Base-by-base conservation (phyloP, 768 basidiomycete species). In the Amyloporia xantha region DNA sequence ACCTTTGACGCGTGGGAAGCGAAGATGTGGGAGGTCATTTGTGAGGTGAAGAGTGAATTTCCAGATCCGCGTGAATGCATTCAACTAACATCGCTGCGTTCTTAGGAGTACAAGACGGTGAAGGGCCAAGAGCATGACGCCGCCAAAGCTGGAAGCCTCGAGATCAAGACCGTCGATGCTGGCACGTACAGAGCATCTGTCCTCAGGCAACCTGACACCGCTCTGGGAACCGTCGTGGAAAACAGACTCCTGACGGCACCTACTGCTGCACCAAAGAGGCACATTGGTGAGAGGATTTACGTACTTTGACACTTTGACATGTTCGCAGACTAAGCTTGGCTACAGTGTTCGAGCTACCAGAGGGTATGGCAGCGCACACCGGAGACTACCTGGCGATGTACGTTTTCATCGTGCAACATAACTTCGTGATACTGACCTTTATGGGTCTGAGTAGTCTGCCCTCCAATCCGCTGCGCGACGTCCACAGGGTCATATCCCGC, bases 301-400 rank as follows among this genome's bases (percentile, higher is more conserved):
- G 19, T 20, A 20, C 41, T 23, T 21, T 23, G 28, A 12, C n/a
- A 39, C 38, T 19, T 9, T 39, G 38, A 13, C 9, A 39, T 13
- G 10, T 39, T n/a, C 17, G 9, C 38, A 39, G 6, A 48, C 21
- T 40, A 15, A 42, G 10, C 4, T 37, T n/a, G n/a, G 13, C 21
- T 27, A 11, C 41, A 72, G 72, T 71, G 40, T 67, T 76, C 40
- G 62, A 66, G 45, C 61, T 76, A 6, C 73, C 73, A 0, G 65
- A 66, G 25, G 65, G 63, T 2, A 59, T 61, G 44, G 66, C 64
- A 0, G 73, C 70, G 35, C 64, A 66, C 20, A 64, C 72, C 9
- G 76, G 76, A 9, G 76, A 77, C 53, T 77, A 77, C 57, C 61
- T 77, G 7, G 67, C 71, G 2, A 66, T 77, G 66, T 70, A 38